Conservation (phyloP, 2,329 filamentous ascomycete species). For the Rasamsonia emersonii region DNA sequence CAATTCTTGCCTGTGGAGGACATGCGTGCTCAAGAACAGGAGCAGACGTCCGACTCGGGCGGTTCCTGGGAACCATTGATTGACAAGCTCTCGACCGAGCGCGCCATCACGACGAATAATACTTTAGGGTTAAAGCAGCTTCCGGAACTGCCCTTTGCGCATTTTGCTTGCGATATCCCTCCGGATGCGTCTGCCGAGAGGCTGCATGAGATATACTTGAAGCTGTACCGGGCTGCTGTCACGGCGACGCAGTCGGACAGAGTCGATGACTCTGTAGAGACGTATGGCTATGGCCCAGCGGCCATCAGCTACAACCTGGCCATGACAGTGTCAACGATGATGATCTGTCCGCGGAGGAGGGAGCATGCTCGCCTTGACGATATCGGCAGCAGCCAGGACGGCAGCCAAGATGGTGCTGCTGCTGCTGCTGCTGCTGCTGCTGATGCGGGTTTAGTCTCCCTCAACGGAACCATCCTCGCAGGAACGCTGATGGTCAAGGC, state of each 20-base stretch:
- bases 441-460: slow-evolving; percentile 35
- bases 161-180: slow-evolving; percentile 39
- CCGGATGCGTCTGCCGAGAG: slow-evolving; percentile 29
- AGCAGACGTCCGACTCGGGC: slow-evolving; percentile 15
- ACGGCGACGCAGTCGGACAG: slow-evolving; percentile 15
- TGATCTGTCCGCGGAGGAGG: slow-evolving; percentile 42
- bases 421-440: slow-evolving; percentile 16
- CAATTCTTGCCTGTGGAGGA: slow-evolving; percentile 41
- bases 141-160: slow-evolving; percentile 39
- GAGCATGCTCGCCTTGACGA: slow-evolving; percentile 37
- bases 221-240: slow-evolving; percentile 34
- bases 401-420: background rate
- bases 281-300: slow-evolving; percentile 22
- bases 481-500: slow-evolving; percentile 53
- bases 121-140: slow-evolving; percentile 19
- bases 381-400: slow-evolving; percentile 20
- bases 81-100: slow-evolving; percentile 22
- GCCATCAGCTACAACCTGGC: slow-evolving; percentile 52
- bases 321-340: slow-evolving; percentile 47
- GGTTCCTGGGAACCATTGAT: slow-evolving; percentile 41
- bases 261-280: too few species aligned
- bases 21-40: slow-evolving; percentile 22
- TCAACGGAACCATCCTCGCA: slow-evolving; percentile 51
- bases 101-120: slow-evolving; percentile 5
- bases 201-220: slow-evolving; percentile 30